phyloP scores from a whole-genome alignment of 2,329 filamentous ascomycete genomes.

The Geoglossum cookeanum region DNA sequence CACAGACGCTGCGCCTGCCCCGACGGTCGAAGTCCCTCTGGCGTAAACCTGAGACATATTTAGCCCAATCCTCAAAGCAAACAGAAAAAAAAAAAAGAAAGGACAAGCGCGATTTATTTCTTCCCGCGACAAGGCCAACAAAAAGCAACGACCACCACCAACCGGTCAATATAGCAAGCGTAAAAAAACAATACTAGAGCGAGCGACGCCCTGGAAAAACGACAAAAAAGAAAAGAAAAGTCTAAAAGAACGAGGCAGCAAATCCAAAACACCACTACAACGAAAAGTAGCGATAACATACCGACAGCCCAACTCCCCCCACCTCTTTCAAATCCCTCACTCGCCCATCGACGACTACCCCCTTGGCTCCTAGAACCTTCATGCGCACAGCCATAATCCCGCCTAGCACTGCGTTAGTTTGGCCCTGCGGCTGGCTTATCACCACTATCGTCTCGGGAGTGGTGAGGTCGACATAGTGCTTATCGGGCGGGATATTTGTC shows the following conservation, averaged over 20 bases:
- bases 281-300: slow-evolving; percentile 19
- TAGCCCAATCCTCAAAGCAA: background rate
- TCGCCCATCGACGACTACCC: slow-evolving; percentile 47
- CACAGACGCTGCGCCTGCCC: slow-evolving; percentile 35
- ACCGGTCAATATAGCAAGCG: background rate
- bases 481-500: slow-evolving; percentile 35
- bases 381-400: slow-evolving; percentile 58
- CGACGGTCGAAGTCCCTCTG: slow-evolving; percentile 36
- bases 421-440: slow-evolving; percentile 43
- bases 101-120: background rate
- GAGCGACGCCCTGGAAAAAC: slow-evolving; percentile 6
- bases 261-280: background rate
- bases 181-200: background rate
- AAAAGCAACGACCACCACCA: background rate
- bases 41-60: slow-evolving; percentile 30
- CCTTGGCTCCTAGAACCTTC: slow-evolving; percentile 39
- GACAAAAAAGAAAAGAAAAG: background rate
- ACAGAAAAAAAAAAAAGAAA: background rate
- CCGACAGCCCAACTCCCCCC: slow-evolving; percentile 33
- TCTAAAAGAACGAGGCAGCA: background rate
- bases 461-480: slow-evolving; percentile 47
- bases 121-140: background rate
- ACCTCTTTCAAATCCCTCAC: slow-evolving; percentile 47
- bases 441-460: slow-evolving; percentile 43
- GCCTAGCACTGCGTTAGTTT: slow-evolving; percentile 54